Percentiles rank a stretch among this genome's conserved stretches.
Evolutionary conservation across 2,329 filamentous ascomycete genomes (phyloP).

Genomic region (Xylaria multiplex): DNA sequence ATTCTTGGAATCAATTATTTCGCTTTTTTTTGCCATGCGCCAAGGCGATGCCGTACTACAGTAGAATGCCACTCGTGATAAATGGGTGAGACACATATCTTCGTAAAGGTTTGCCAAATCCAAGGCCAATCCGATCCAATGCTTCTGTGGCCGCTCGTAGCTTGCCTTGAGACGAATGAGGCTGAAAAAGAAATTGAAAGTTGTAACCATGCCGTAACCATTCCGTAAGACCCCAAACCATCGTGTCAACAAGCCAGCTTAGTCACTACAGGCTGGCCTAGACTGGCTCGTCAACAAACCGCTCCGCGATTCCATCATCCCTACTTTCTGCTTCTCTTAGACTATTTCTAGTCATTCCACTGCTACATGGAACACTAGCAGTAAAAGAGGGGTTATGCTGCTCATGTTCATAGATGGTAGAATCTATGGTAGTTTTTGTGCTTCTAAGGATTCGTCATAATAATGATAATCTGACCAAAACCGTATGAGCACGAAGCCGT

Average conservation of each 20-base stretch:
- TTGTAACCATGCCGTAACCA: constrained; percentile 4
- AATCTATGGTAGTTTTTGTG: neutral
- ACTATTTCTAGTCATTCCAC: neutral
- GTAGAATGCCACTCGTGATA: constrained; percentile 22
- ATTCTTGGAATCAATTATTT: constrained; percentile 32
- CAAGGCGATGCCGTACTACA: constrained; percentile 27
- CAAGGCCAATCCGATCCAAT: constrained; percentile 4
- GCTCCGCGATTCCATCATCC: neutral
- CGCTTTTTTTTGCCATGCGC: constrained; percentile 25
- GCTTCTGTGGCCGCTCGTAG: constrained; percentile 5
- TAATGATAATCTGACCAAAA: neutral
- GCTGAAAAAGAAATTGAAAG: constrained; percentile 23
- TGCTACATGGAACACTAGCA: neutral
- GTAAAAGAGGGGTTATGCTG: neutral
- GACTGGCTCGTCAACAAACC: neutral
- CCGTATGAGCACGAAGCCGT: constrained; percentile 19
- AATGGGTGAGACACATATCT: constrained; percentile 30
- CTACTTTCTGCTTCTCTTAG: neutral
- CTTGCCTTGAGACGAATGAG: neutral
- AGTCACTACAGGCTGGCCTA: constrained; percentile 8
- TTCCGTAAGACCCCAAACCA: constrained; percentile 11
- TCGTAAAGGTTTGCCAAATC: constrained; percentile 23
- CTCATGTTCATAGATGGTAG: constrained; percentile 4
- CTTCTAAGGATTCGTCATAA: constrained; percentile 5
- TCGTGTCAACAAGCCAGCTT: constrained; percentile 27